Evolutionary conservation across 768 basidiomycete genomes (phyloP).

Genomic region (Tricholoma flavovirens): DNA sequence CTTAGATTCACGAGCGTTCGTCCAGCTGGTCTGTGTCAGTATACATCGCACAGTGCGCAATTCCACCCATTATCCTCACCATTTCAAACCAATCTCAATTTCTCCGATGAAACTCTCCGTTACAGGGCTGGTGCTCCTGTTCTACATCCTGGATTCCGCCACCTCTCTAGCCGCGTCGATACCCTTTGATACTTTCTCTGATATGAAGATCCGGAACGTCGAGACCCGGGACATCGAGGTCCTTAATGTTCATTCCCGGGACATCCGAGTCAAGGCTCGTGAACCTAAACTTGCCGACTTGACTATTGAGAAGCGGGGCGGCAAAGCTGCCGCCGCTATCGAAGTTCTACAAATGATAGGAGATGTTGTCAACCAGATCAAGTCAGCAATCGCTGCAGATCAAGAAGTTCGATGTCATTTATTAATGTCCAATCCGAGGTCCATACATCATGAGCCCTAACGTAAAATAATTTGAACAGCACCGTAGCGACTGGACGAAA

Average conservation of each 20-base stretch:
- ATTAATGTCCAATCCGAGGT: no score
- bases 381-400: no score
- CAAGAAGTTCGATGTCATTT: no score
- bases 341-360: no score
- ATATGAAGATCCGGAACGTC: no score
- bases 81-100: neutral
- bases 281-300: neutral
- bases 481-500: constrained; percentile 2
- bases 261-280: neutral
- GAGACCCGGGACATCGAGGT: neutral
- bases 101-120: neutral
- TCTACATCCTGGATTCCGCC: neutral
- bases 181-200: neutral
- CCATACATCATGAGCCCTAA: no score
- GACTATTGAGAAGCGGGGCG: neutral
- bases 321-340: no score
- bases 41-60: neutral
- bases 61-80: neutral
- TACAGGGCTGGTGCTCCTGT: neutral
- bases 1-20: neutral
- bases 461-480: no score
- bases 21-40: neutral
- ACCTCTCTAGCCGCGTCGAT: neutral
- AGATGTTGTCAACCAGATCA: no score
- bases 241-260: neutral